These are phyloP conservation scores for Suillus spraguei DNA, from an alignment of 768 basidiomycete genomes.

Conservation along the genomic window DNA sequence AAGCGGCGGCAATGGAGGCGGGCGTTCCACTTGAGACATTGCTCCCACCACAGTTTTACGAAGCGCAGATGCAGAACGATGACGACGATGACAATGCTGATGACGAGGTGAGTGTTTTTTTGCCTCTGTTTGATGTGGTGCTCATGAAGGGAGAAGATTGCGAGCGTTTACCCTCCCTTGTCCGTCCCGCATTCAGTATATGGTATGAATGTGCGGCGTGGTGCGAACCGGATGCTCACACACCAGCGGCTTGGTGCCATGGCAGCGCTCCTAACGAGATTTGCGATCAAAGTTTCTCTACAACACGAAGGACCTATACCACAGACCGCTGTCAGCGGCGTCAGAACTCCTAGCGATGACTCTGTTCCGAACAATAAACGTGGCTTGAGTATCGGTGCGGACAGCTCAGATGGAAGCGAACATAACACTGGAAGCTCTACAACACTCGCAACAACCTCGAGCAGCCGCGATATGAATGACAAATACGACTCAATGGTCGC, in stretches of 20 bases:
- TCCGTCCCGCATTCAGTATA: conserved; percentile 24
- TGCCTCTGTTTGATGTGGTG: background rate
- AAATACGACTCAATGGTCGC: conserved; percentile 24
- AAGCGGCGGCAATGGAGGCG: conserved; percentile 67
- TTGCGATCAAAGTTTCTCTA: conserved; percentile 46
- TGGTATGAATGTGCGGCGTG: background rate
- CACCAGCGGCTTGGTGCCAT: conserved; percentile 61
- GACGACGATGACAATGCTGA: background rate
- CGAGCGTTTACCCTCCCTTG: conserved; percentile 5
- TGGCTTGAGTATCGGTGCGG: background rate
- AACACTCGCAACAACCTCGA: conserved; percentile 15
- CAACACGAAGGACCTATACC: conserved; percentile 18
- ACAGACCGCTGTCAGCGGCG: background rate
- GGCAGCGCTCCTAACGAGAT: conserved; percentile 54
- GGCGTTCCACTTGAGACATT: conserved; percentile 59
- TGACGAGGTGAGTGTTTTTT: background rate
- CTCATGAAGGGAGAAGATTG: background rate
- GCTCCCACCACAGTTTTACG: conserved; percentile 42
- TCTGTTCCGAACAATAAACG: no score
- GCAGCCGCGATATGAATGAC: conserved; percentile 10
- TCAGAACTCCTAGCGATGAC: conserved; percentile 5
- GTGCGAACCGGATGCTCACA: conserved; percentile 40
- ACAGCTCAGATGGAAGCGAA: background rate
- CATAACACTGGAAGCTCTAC: conserved; percentile 8
- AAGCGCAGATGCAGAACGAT: conserved; percentile 14